Percentiles rank a stretch among this genome's conserved stretches.
Evolutionary conservation across 352 stramenopile genomes (phyloP).

Genomic region (Globisporangium barbulae): DNA sequence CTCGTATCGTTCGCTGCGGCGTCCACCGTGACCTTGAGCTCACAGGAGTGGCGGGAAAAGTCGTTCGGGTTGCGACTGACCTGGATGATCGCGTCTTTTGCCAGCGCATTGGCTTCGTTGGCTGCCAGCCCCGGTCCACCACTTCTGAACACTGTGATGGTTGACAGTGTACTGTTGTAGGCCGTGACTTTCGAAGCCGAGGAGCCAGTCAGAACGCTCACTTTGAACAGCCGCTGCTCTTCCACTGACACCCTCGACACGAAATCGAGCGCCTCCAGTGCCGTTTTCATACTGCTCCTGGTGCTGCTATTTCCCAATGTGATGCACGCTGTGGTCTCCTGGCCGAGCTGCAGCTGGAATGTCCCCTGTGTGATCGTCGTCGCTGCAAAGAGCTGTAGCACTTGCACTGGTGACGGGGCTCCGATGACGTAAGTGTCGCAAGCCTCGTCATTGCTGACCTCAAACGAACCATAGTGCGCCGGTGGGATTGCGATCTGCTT

Average conservation of each 20-base stretch:
- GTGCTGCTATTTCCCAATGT: conserved; percentile 25
- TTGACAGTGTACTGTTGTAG: conserved; percentile 23
- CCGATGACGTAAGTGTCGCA: conserved; percentile 73
- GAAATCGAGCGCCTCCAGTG: conserved; percentile 37
- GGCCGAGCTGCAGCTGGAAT: conserved; percentile 55
- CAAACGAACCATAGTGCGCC: conserved; percentile 44
- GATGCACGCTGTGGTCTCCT: conserved; percentile 52
- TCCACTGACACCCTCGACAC: conserved; percentile 47
- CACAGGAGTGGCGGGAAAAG: conserved; percentile 56
- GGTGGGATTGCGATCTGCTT: conserved; percentile 26
- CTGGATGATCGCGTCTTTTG: conserved; percentile 41
- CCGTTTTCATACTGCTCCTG: conserved; percentile 33
- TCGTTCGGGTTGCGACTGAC: conserved; percentile 77
- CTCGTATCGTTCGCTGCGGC: conserved; percentile 17
- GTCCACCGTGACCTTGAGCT: conserved; percentile 34
- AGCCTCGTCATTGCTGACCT: conserved; percentile 47
- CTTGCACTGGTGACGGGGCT: conserved; percentile 51
- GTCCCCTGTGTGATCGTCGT: conserved; percentile 55
- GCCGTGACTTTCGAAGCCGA: conserved; percentile 36
- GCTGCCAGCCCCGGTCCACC: conserved; percentile 30
- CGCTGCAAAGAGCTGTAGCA: conserved; percentile 63
- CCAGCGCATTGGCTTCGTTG: conserved; percentile 29
- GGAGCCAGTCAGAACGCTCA: conserved; percentile 44
- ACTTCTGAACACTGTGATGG: conserved; percentile 36
- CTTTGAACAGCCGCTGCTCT: conserved; percentile 58